Conservation (phyloP, 768 basidiomycete genomes). For the Amanita exitialis region DNA sequence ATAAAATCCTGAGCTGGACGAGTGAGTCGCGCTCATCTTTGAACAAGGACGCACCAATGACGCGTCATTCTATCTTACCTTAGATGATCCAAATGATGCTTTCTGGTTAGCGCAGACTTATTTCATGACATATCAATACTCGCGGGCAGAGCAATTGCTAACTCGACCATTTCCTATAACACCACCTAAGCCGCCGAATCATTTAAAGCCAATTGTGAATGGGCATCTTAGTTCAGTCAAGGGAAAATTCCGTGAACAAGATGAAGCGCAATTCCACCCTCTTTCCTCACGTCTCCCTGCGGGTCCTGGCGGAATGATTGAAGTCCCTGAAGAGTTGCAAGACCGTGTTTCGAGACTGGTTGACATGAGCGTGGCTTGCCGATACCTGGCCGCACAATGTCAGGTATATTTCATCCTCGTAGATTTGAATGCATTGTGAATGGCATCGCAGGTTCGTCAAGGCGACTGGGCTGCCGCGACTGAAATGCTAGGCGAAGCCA, state of each 20-base stretch:
- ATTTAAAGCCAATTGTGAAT: constrained; percentile 26
- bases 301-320: constrained; percentile 62
- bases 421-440: not conserved
- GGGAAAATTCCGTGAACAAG: constrained; percentile 56
- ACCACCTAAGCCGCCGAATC: constrained; percentile 27
- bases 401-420: constrained; percentile 40
- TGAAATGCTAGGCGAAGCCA: constrained; percentile 88
- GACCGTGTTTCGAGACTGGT: constrained; percentile 69
- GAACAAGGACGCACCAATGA: constrained; percentile 2
- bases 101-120: constrained; percentile 99
- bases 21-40: constrained; percentile 43
- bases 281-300: constrained; percentile 52
- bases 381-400: constrained; percentile 95
- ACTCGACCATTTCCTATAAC: constrained; percentile 72
- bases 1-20: constrained; percentile 94
- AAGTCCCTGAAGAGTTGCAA: constrained; percentile 54
- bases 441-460: constrained; percentile 49
- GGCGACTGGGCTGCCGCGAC: constrained; percentile 89
- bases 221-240: constrained; percentile 33
- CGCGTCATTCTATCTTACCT: constrained; percentile 6
- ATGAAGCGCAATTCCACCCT: constrained; percentile 21
- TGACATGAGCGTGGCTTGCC: constrained; percentile 91
- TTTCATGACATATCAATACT: constrained; percentile 93
- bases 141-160: constrained; percentile 85
- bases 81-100: constrained; percentile 94